Percentiles rank a stretch among this genome's conserved stretches.
phyloP scores from a whole-genome alignment of 2,329 filamentous ascomycete species.

The Ophiostoma piceae region DNA sequence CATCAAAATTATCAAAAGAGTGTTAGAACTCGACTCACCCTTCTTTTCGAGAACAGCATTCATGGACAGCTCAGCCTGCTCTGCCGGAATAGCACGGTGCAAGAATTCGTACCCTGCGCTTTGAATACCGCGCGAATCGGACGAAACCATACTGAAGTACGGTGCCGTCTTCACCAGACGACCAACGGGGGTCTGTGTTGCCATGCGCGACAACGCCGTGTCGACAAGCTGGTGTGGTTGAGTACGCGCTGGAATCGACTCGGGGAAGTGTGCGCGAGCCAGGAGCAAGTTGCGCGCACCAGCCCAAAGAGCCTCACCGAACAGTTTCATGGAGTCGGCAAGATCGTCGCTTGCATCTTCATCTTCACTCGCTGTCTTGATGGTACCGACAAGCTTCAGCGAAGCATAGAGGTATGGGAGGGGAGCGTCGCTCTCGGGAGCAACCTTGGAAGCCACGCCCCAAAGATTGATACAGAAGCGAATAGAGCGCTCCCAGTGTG shows the following conservation, averaged over 20 bases:
- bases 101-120: constrained; percentile 74
- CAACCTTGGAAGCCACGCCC: constrained; percentile 37
- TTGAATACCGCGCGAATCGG: constrained; percentile 69
- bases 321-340: constrained; percentile 63
- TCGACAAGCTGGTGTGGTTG: constrained; percentile 72
- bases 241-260: not conserved
- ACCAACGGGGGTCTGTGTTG: constrained; percentile 58
- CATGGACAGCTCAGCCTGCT: constrained; percentile 77
- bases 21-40: not conserved
- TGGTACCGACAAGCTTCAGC: constrained; percentile 60
- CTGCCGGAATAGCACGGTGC: constrained; percentile 69
- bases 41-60: constrained; percentile 67
- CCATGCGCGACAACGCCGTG: constrained; percentile 66
- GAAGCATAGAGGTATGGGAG: constrained; percentile 66
- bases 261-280: constrained; percentile 10
- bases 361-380: constrained; percentile 49
- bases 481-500: constrained; percentile 70
- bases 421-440: constrained; percentile 40
- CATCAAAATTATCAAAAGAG: not conserved
- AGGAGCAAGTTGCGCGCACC: constrained; percentile 48
- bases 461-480: constrained; percentile 56
- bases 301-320: constrained; percentile 49
- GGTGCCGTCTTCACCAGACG: constrained; percentile 60
- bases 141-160: constrained; percentile 70
- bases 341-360: constrained; percentile 82